phyloP scores from a whole-genome alignment of 176 grass and related monocot genomes.

The Oryza glaberrima region DNA sequence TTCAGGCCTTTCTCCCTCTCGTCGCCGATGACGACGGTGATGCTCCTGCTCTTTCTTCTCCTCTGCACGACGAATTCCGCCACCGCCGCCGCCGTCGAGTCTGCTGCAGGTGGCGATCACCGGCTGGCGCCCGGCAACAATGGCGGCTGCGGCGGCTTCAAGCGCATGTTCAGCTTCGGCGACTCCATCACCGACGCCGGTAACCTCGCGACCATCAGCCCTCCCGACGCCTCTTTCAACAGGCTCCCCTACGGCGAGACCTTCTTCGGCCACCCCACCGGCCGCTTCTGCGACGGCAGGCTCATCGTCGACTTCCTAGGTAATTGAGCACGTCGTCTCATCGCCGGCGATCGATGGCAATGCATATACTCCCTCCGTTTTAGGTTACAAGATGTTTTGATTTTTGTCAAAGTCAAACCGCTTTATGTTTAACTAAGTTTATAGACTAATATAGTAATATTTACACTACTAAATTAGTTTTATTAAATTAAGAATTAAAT shows the following conservation, averaged over 20 bases:
- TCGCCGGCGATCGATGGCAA: too few species aligned
- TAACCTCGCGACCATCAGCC: slow-evolving; percentile 28
- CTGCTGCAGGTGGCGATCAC: background rate
- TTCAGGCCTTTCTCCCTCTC: background rate
- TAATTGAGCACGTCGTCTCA: background rate
- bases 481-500: too few species aligned
- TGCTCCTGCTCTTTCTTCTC: background rate
- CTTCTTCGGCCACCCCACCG: slow-evolving; percentile 59
- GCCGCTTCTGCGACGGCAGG: slow-evolving; percentile 57
- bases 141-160: slow-evolving; percentile 32
- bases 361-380: too few species aligned
- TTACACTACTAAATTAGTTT: too few species aligned
- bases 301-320: slow-evolving; percentile 64
- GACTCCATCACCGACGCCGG: slow-evolving; percentile 65
- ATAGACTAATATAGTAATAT: too few species aligned
- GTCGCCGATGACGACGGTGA: background rate
- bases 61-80: background rate
- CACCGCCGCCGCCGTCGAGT: background rate
- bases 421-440: too few species aligned
- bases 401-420: too few species aligned
- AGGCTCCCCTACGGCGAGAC: slow-evolving; percentile 57
- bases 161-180: slow-evolving; percentile 58
- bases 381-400: too few species aligned
- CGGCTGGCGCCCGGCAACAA: background rate
- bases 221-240: background rate